A percentile compares a stretch with the other conserved stretches of the same genome.
phyloP scores from a whole-genome alignment of 2,329 filamentous ascomycete species.

The Lachnellula hyalina region DNA sequence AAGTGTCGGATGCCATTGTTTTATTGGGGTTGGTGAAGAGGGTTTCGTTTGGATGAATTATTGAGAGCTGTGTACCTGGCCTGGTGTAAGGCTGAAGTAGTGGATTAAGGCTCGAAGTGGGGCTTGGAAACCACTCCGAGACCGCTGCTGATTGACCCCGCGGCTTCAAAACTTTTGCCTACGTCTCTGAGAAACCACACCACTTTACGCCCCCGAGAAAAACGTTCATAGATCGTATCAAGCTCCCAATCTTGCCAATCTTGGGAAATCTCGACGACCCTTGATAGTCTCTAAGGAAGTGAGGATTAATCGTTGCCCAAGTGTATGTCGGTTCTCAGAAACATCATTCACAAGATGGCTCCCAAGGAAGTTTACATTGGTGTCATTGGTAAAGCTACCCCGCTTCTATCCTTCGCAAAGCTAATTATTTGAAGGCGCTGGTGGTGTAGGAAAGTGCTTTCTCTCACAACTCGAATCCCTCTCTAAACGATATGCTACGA shows the following conservation, averaged over 20 bases:
- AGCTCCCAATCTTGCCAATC: no score
- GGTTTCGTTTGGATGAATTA: not conserved
- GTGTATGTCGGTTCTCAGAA: not conserved
- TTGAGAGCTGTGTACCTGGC: not conserved
- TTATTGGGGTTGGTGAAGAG: not conserved
- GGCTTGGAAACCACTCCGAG: no score
- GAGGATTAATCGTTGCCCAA: not conserved
- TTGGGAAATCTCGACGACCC: no score
- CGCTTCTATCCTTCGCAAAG: slow-evolving; percentile 10
- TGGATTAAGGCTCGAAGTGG: no score
- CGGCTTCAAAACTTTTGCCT: no score
- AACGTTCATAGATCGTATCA: no score
- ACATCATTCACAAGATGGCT: slow-evolving; percentile 18
- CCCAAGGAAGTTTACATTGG: slow-evolving; percentile 38
- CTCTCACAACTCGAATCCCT: slow-evolving; percentile 72
- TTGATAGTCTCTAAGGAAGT: not conserved
- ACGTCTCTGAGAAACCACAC: no score
- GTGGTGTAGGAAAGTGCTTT: slow-evolving; percentile 90
- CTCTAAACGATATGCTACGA: slow-evolving; percentile 56
- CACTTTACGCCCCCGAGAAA: no score
- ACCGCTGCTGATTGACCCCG: no score
- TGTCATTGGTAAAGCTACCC: slow-evolving; percentile 36
- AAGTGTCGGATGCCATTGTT: slow-evolving; percentile 45
- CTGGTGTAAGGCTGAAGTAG: not conserved
- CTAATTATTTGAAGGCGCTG: slow-evolving; percentile 58